Evolutionary conservation across 495 filamentous ascomycete species (phyloP), one percentile per base, ranked within the genome.

Genomic region (Alectoria sarmentosa): DNA sequence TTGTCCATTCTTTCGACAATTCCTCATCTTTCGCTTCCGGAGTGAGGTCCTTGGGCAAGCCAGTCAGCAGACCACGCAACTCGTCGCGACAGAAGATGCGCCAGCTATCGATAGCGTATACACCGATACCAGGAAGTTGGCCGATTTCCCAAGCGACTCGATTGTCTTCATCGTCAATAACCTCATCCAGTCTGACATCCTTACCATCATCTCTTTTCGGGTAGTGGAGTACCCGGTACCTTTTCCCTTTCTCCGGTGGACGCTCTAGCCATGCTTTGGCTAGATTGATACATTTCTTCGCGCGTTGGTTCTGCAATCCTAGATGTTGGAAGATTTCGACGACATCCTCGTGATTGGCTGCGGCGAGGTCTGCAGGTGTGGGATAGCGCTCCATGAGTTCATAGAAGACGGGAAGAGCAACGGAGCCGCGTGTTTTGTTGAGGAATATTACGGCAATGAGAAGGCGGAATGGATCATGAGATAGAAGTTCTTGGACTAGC

Each of bases 91-190:
- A 96, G 73, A 97, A 97, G 62, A 97, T 96, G 6, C 94, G 82
- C 90, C 91, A 98, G 65, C 87, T 91, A 73, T 98, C 93, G 44
- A 96, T 75, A 1, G 92, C 90, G 74, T 98, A 98, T 2, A 86
- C 82, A 3, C 94, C 93, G 10, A 85, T 75, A n/a, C 89, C 87
- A 0, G 92, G 90, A 42, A 97, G 71, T 72, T 96, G 89, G 0
- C 87, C 92, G 64, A 96, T 86, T 69, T 98, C 93, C 88, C 91
- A 96, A 8, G 83, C 88, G 4, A 77, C 73, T 21, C 80, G 76
- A 14, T 63, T 72, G 49, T 76, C 73, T 49, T 79, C 73, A 54
- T 75, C 73, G 61, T 75, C 69, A n/a, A 65, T 32, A 1, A 75
- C 77, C 69, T 88, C 85, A 11, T 73, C 77, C 0, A 67, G 68